A percentile compares a stretch with the other conserved stretches of the same genome.
Conservation (phyloP, 2,329 filamentous ascomycete species). For the Lizonia empirigonia region DNA sequence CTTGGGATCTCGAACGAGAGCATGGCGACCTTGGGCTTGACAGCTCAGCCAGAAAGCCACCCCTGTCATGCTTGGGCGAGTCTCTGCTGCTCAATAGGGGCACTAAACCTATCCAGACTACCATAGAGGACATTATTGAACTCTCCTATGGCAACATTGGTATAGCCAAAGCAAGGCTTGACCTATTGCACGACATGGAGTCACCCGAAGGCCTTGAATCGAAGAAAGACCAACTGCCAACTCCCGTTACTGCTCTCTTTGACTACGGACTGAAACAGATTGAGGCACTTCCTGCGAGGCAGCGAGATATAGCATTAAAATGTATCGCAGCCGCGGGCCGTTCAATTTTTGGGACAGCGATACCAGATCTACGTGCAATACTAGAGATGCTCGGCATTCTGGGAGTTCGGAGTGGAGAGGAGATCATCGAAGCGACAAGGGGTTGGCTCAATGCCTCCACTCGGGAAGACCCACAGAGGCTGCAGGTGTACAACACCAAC, state of each 20-base stretch:
- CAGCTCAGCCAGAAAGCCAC: constrained; percentile 13
- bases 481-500: constrained; percentile 13
- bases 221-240: constrained; percentile 22
- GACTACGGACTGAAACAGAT: constrained; percentile 21
- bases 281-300: constrained; percentile 1
- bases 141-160: constrained; percentile 18
- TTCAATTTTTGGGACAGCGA: too few species aligned
- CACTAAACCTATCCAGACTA: constrained; percentile 4
- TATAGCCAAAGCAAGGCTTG: constrained; percentile 25
- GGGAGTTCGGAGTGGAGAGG: constrained; percentile 27
- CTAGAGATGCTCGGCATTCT: constrained; percentile 1
- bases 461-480: constrained; percentile 8
- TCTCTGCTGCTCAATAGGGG: not conserved
- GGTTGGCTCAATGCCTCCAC: constrained; percentile 19
- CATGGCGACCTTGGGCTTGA: constrained; percentile 26
- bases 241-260: constrained; percentile 27
- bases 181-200: constrained; percentile 20
- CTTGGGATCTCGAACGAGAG: constrained; percentile 28
- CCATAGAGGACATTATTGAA: constrained; percentile 12
- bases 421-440: constrained; percentile 22
- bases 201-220: constrained; percentile 17
- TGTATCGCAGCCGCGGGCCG: constrained; percentile 18
- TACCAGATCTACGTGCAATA: too few species aligned
- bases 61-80: constrained; percentile 19
- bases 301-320: constrained; percentile 21